A percentile compares a stretch with the other conserved stretches of the same genome.
phyloP scores from a whole-genome alignment of 106 monocot species.

The Ottelia alismoides region DNA sequence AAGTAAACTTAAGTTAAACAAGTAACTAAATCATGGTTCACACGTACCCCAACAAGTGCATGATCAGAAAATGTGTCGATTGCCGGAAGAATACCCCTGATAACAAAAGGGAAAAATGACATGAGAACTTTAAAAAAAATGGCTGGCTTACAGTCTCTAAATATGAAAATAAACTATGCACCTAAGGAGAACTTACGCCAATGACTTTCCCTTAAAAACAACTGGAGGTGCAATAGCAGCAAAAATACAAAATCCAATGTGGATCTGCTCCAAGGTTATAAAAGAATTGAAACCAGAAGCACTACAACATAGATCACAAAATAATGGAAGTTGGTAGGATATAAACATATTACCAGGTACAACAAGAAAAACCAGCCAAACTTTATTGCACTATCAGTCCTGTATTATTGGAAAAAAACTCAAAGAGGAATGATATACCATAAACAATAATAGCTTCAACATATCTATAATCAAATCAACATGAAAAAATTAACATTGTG shows the following conservation, averaged over 20 bases:
- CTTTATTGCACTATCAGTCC: slow-evolving; percentile 87
- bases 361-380: slow-evolving; percentile 90
- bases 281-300: no score
- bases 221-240: slow-evolving; percentile 31
- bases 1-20: background rate
- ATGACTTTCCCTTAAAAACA: slow-evolving; percentile 20
- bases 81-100: slow-evolving; percentile 92
- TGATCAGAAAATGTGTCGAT: slow-evolving; percentile 76
- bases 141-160: no score
- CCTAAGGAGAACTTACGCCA: slow-evolving; percentile 17
- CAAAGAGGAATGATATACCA: no score
- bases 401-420: slow-evolving; percentile 21
- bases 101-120: no score
- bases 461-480: no score
- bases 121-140: no score
- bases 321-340: no score
- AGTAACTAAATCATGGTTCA: background rate
- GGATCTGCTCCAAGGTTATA: slow-evolving; percentile 6
- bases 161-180: no score
- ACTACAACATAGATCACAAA: no score
- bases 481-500: no score
- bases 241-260: slow-evolving; percentile 28
- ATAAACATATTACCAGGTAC: slow-evolving; percentile 86
- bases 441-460: no score
- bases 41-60: slow-evolving; percentile 69